Conservation (phyloP, 805 yeast species). For the Yamadazyma laniorum region DNA sequence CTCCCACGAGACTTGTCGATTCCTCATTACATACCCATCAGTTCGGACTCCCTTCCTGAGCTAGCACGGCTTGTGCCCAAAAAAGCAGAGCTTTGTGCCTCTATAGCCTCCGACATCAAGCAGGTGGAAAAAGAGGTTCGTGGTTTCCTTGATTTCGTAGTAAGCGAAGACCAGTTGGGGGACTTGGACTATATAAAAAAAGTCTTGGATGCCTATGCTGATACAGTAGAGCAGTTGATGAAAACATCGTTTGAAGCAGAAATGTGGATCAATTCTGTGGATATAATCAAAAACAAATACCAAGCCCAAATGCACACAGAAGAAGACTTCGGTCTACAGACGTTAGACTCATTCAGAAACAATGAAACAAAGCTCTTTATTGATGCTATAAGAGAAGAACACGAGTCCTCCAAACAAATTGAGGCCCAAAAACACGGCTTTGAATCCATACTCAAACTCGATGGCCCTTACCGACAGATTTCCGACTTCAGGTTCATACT, state of each 20-base stretch:
- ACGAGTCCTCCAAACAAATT: not conserved
- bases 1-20: conserved; percentile 9
- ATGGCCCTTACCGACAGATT: conserved; percentile 23
- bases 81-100: conserved; percentile 8
- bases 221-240: not conserved
- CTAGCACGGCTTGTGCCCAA: conserved; percentile 5
- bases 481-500: conserved; percentile 48
- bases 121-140: conserved; percentile 16
- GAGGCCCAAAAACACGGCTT: not conserved
- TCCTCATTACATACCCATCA: conserved; percentile 12
- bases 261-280: conserved; percentile 1
- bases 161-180: conserved; percentile 7
- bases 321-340: conserved; percentile 6
- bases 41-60: conserved; percentile 1
- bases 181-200: not conserved
- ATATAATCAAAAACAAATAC: not conserved
- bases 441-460: not conserved
- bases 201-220: conserved; percentile 1
- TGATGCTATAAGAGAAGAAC: conserved; percentile 5
- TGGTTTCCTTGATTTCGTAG: conserved; percentile 9
- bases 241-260: conserved; percentile 1
- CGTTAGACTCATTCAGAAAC: conserved; percentile 5
- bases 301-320: conserved; percentile 7
- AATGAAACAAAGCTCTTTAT: not conserved
- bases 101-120: conserved; percentile 15